Evolutionary conservation across 2,329 filamentous ascomycete species (phyloP).

Genomic region (Fusarium paranaense): DNA sequence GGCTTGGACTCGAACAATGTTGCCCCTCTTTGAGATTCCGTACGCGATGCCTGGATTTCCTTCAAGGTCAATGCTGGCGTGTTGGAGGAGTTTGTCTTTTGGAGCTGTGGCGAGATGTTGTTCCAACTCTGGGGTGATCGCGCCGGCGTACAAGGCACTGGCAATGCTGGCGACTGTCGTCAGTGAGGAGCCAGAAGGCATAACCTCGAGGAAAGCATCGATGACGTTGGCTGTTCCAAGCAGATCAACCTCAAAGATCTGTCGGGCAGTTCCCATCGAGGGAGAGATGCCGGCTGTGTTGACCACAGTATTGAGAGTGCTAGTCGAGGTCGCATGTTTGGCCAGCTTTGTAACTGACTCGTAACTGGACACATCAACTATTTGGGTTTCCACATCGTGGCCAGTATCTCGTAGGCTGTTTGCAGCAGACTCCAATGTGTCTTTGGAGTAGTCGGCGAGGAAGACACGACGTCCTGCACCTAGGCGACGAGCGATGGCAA

Average conservation of each 20-base stretch:
- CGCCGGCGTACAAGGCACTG: neutral
- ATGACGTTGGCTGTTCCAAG: constrained; percentile 11
- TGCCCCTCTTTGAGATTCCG: constrained; percentile 5
- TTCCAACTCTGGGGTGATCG: neutral
- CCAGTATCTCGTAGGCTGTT: neutral
- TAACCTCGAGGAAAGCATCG: constrained; percentile 4
- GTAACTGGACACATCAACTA: neutral
- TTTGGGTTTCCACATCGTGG: neutral
- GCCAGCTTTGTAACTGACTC: neutral
- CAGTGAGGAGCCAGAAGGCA: neutral
- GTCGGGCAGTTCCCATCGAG: neutral
- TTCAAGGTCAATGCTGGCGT: neutral
- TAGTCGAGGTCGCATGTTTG: neutral
- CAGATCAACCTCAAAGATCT: constrained; percentile 4
- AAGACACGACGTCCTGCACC: neutral
- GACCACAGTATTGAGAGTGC: neutral
- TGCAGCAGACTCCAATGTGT: neutral
- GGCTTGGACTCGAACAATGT: constrained; percentile 1
- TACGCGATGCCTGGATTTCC: neutral
- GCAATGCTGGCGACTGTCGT: neutral
- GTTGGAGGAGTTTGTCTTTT: neutral
- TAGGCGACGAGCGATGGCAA: constrained; percentile 4
- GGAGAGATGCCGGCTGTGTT: constrained; percentile 5
- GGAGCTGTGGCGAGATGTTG: neutral
- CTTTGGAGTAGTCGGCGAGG: neutral